Base-by-base conservation (phyloP, 2,329 filamentous ascomycete genomes). In the Pseudogymnoascus sp. region DNA sequence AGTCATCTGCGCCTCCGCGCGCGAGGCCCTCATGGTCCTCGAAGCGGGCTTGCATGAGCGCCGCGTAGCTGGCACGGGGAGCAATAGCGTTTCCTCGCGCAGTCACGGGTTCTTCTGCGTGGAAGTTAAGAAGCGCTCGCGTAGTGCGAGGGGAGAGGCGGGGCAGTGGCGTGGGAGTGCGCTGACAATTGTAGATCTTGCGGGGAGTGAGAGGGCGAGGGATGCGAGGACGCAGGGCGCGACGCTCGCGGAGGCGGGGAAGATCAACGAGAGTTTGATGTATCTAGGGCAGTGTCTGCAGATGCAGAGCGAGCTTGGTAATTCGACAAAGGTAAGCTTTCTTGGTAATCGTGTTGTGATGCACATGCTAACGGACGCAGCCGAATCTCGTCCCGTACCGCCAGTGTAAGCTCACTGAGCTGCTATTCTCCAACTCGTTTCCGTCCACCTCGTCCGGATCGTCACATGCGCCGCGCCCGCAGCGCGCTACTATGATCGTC, bases 231-330 rank as follows among this genome's bases (percentile, higher is more conserved):
- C 94, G 0, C 89, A 92, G 0, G 94, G 94, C 10, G 87, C 91
- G 3, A 97, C 93, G 0, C 82, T 99, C 11, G 93, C 89, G 0
- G 94, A 99, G 76, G 94, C 93, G 36, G 94, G 94, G 60, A 97
- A 97, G 76, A 99, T 99, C 73, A 99, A 99, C 71, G 92, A 97
- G 74, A 96, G 90, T 71, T 78, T 99, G 71, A 99, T 99, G 94
- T 97, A 97, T 72, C 82, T 99, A 1, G 94, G 94, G 0, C 94
- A 97, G 71, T 99, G 94, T 72, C 82, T 99, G 68, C 93, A 97
- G 72, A 93, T 96, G 81, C 93, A 97, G 73, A 92, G 88, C 63
- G 90, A 93, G 68, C 81, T 86, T 33, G 86, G 87, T 44, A 86
- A 81, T 65, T 86, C 85, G 10, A 84, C 82, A 71, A 93, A 90